Base-by-base conservation (phyloP, 371 early-diverging fungal species). In the Zopfochytrium polystomum region DNA sequence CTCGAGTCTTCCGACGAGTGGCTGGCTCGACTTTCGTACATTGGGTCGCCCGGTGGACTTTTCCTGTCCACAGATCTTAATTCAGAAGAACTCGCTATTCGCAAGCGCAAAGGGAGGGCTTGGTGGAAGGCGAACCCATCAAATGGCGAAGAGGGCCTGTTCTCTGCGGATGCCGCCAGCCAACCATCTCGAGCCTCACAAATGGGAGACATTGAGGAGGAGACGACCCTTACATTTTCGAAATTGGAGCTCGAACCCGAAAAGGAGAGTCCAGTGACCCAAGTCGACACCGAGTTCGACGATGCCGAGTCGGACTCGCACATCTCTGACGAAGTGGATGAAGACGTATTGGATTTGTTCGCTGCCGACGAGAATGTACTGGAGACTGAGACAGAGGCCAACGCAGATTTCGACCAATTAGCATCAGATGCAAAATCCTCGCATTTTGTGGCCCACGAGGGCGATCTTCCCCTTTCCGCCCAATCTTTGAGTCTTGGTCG, bases 311-410 rank as follows among this genome's bases (percentile, higher is more conserved):
- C n/a, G n/a, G n/a, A 13, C 42, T 42, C 13, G 42, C n/a, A 11
- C 13, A 42, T 42, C 42, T 42, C n/a, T 42, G 42, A n/a, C 42
- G 42, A 42, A 42, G 42, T 42, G 42, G 42, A 42, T 42, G 42
- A 42, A n/a, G 42, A 42, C n/a, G 11, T 42, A 42, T 13, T 42
- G 42, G 42, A 42, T 13, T 42, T 42, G 42, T n/a, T n/a, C n/a
- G n/a, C n/a, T n/a, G n/a, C n/a, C n/a, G 42, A 42, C n/a, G 13
- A 42, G 42, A 13, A 11, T 42, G 11, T 42, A n/a, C 42, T 42
- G 11, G 42, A 42, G 11, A 42, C n/a, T 42, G 42, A 42, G 42
- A 11, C 11, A 13, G 13, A 13, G 11, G 42, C 11, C n/a, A 42
- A n/a, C 42, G 42, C 11, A 13, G n/a, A 42, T 13, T 42, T 42